Conservation (phyloP, 2,329 filamentous ascomycete genomes). For the Lachnellula willkommii region DNA sequence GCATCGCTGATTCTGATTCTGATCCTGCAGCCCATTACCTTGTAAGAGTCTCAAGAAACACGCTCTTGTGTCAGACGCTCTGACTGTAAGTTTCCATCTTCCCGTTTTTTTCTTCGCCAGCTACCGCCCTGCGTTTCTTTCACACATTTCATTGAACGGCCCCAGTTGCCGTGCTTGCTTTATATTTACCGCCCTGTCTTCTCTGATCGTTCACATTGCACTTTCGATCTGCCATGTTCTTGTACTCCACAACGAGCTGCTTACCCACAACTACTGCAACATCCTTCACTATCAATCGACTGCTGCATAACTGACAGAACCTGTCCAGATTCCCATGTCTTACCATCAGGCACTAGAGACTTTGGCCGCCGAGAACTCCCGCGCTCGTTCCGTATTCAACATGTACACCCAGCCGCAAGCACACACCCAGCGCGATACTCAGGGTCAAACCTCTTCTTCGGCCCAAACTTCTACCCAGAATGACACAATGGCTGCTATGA, state of each 20-base stretch:
- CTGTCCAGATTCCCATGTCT: slow-evolving; percentile 31
- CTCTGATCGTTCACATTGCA: neutral
- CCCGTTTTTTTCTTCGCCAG: neutral
- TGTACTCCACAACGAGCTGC: neutral
- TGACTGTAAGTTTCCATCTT: slow-evolving; percentile 20
- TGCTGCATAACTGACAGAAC: slow-evolving; percentile 12
- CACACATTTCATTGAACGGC: neutral
- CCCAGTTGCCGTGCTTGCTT: neutral
- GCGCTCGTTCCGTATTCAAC: slow-evolving; percentile 22
- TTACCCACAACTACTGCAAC: neutral
- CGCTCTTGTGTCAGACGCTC: slow-evolving; percentile 19
- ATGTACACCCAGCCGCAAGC: slow-evolving; percentile 30
- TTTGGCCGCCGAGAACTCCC: slow-evolving; percentile 21
- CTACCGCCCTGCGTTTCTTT: neutral
- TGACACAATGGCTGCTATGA: slow-evolving; percentile 26
- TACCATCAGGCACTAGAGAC: slow-evolving; percentile 29
- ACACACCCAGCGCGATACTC: slow-evolving; percentile 26
- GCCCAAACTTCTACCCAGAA: slow-evolving; percentile 16
- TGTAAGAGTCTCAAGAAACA: slow-evolving; percentile 8
- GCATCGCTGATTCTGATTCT: slow-evolving; percentile 13
- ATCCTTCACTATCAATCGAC: neutral
- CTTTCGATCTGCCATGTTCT: neutral
- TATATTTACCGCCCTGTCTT: neutral
- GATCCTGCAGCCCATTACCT: slow-evolving; percentile 16
- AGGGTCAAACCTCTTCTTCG: slow-evolving; percentile 24